Evolutionary conservation across 2,329 filamentous ascomycete genomes (phyloP), one percentile per base, ranked within the genome.

Genomic region (Aspergillus aculeatinus): DNA sequence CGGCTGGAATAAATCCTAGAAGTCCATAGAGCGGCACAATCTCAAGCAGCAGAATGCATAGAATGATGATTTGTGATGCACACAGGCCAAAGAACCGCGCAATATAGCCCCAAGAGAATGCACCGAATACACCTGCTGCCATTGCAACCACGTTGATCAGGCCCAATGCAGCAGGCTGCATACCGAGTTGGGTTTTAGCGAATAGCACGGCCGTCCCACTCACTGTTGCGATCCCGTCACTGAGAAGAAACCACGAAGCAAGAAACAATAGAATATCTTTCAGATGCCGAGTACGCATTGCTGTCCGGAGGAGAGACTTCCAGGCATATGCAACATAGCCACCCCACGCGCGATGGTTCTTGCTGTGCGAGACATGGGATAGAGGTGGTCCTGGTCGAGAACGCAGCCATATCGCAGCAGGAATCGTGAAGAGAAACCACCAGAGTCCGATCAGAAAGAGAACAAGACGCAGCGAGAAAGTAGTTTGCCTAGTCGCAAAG

Each of bases 101-200:
- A 47, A 97, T 80, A 68, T 84, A 88, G 10, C 91, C 87, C 95
- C 95, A 99, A 39, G 88, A 87, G 70, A 98, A 94, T 0, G 95
- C 95, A 19, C 95, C 95, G 9, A 91, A 77, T 11, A 98, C 89
- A 29, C 95, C 95, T 5, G 87, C 87, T 48, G 90, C 77, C 12
- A 94, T 98, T 39, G 90, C 91, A 66, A 97, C 93, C 57, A 98
- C 92, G 70, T 93, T 96, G 74, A 99, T 97, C 73, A 98, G 82
- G 5, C 92, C 95, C 25, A 99, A 79, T 2, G 91, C 90, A 76
- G 91, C 92, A 0, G 93, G 88, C 60, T 88, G 84, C 95, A 99
- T 99, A 65, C 90, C 86, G 10, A 99, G 81, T 64, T 92, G 87
- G 0, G 94, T 98, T 78, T 98, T 98, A 47, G 94, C 95, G 73